Conservation (phyloP, 495 filamentous ascomycete species). For the Neurospora sublineolata region DNA sequence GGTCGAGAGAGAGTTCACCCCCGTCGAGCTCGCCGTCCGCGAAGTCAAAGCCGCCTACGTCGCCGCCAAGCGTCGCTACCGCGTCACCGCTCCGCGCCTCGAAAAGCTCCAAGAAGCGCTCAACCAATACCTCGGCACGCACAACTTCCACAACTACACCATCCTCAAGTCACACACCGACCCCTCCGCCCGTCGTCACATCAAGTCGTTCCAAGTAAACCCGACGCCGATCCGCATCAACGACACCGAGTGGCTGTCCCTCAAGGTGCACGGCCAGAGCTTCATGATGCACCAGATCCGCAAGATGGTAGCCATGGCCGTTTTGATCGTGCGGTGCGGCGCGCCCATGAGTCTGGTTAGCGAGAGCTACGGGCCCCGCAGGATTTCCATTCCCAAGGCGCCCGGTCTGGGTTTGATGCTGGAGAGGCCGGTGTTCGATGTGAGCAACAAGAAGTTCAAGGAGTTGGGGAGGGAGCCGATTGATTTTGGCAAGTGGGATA, state of each 20-base stretch:
- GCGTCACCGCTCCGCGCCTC: conserved; percentile 59
- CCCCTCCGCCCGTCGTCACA: conserved; percentile 71
- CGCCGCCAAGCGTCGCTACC: conserved; percentile 66
- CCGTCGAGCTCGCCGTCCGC: conserved; percentile 54
- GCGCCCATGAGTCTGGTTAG: conserved; percentile 51
- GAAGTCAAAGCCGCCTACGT: conserved; percentile 68
- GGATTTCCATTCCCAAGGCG: conserved; percentile 86
- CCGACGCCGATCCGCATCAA: conserved; percentile 66
- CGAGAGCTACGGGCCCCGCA: conserved; percentile 52
- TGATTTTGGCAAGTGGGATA: conserved; percentile 63
- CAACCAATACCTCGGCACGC: conserved; percentile 62
- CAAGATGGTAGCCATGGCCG: conserved; percentile 93
- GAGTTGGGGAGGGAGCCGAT: conserved; percentile 49
- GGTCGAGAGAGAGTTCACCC: conserved; percentile 21
- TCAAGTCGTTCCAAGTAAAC: conserved; percentile 75
- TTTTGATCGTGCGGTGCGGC: conserved; percentile 73
- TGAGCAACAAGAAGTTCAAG: conserved; percentile 56
- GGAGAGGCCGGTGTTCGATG: conserved; percentile 80
- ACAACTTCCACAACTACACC: conserved; percentile 93
- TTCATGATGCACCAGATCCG: conserved; percentile 99
- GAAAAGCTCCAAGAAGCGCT: conserved; percentile 61
- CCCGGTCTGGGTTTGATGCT: conserved; percentile 79
- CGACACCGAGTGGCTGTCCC: conserved; percentile 85
- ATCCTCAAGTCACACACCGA: conserved; percentile 72
- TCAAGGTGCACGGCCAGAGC: conserved; percentile 92